Evolutionary conservation across 306 rosid genomes (phyloP).

Genomic region (Casuarina glauca): DNA sequence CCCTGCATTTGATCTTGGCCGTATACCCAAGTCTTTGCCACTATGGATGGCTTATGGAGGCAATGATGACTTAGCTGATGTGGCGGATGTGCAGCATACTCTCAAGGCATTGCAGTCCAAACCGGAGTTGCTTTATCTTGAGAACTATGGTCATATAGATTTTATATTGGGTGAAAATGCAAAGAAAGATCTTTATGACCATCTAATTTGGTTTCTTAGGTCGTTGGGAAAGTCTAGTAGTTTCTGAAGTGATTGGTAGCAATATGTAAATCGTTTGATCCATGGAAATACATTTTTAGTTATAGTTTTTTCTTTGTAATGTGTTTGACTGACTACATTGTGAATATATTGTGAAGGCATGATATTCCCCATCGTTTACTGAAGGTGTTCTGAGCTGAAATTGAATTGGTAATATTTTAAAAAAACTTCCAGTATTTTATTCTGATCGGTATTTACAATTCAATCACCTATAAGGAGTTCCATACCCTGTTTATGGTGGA

Average conservation of each 20-base stretch:
- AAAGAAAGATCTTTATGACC: slow-evolving; percentile 75
- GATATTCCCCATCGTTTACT: not conserved
- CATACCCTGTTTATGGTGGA: not conserved
- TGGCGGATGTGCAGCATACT: slow-evolving; percentile 59
- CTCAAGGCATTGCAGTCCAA: slow-evolving; percentile 61
- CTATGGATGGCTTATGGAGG: slow-evolving; percentile 95
- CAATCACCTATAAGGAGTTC: not conserved
- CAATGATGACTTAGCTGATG: slow-evolving; percentile 76
- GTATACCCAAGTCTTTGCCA: slow-evolving; percentile 77
- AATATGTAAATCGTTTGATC: not conserved
- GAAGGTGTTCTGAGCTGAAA: not conserved
- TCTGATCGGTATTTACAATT: not conserved
- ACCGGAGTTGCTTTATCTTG: slow-evolving; percentile 80
- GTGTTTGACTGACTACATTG: not conserved
- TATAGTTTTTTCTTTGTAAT: not conserved
- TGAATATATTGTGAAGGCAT: not conserved
- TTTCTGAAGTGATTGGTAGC: slow-evolving; percentile 13
- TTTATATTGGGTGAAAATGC: slow-evolving; percentile 69
- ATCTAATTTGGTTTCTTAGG: slow-evolving; percentile 55
- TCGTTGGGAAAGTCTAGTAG: slow-evolving; percentile 38
- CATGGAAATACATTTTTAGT: not conserved
- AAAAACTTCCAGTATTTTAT: not conserved
- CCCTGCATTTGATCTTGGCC: slow-evolving; percentile 70
- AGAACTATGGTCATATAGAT: slow-evolving; percentile 82
- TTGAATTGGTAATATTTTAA: not conserved